Conservation (phyloP, 192 early-diverging fungal genomes). For the Backusella circina region DNA sequence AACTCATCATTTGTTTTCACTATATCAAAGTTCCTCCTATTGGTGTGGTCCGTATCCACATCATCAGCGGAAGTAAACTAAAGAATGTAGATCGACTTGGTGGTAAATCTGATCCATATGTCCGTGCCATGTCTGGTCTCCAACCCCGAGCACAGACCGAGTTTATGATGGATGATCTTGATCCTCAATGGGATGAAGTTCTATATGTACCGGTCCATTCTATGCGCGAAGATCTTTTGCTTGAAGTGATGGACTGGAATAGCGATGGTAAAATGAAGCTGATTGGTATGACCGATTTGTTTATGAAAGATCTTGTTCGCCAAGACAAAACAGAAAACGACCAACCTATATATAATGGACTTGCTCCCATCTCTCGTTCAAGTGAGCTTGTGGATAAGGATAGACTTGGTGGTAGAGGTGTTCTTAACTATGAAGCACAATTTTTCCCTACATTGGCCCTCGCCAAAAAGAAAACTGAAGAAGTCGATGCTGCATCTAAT, state of each 20-base stretch:
- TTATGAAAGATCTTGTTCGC: slow-evolving; percentile 56
- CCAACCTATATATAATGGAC: slow-evolving; percentile 25
- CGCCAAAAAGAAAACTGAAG: neutral
- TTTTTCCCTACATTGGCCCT: slow-evolving; percentile 12
- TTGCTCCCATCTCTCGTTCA: neutral
- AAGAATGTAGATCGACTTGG: slow-evolving; percentile 80
- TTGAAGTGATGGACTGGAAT: slow-evolving; percentile 89
- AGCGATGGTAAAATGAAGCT: slow-evolving; percentile 77
- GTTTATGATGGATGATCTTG: slow-evolving; percentile 74
- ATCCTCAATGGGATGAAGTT: slow-evolving; percentile 91
- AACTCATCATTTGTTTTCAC: neutral
- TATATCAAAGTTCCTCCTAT: slow-evolving; percentile 50
- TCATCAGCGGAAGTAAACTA: slow-evolving; percentile 68
- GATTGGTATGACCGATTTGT: slow-evolving; percentile 67
- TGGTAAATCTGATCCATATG: slow-evolving; percentile 91
- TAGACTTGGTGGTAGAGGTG: neutral
- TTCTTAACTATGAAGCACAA: neutral
- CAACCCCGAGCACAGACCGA: slow-evolving; percentile 68
- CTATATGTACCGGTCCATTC: slow-evolving; percentile 80
- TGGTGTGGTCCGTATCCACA: slow-evolving; percentile 74
- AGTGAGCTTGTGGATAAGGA: neutral
- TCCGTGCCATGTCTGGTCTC: slow-evolving; percentile 63
- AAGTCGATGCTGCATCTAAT: neutral
- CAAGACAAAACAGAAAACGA: slow-evolving; percentile 33
- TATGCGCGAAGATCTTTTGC: slow-evolving; percentile 62